These are phyloP conservation scores for Coelastrella sp. DNA, from an alignment of 139 green algal genomes.

Conservation along the genomic window DNA sequence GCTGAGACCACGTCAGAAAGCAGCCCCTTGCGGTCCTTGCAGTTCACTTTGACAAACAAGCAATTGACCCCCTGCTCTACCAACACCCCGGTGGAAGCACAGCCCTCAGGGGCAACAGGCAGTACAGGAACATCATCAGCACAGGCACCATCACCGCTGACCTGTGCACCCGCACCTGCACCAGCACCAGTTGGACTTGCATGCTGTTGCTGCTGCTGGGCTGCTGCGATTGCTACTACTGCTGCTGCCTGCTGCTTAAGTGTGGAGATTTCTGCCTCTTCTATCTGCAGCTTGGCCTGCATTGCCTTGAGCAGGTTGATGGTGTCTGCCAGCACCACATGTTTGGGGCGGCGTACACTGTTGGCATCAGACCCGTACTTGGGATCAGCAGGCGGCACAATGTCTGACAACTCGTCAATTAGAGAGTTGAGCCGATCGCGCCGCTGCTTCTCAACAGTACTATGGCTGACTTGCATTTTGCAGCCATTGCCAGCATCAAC, in stretches of 20 bases:
- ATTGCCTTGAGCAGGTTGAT: slow-evolving; percentile 68
- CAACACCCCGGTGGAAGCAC: slow-evolving; percentile 32
- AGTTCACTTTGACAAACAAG: slow-evolving; percentile 63
- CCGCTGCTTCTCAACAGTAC: slow-evolving; percentile 78
- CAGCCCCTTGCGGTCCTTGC: slow-evolving; percentile 68
- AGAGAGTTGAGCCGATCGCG: slow-evolving; percentile 77
- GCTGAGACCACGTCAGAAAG: slow-evolving; percentile 65
- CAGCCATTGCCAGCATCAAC: neutral
- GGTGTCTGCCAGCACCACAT: slow-evolving; percentile 72
- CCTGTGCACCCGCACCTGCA: neutral
- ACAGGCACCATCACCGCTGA: neutral
- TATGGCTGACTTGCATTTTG: slow-evolving; percentile 62
- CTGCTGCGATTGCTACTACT: slow-evolving; percentile 13
- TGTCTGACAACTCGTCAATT: slow-evolving; percentile 67
- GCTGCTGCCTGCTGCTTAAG: slow-evolving; percentile 43
- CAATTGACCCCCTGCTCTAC: slow-evolving; percentile 45
- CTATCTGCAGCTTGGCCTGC: slow-evolving; percentile 55
- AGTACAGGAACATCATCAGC: neutral
- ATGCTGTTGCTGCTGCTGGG: neutral
- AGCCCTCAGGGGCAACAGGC: neutral
- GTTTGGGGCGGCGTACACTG: slow-evolving; percentile 48
- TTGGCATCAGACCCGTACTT: slow-evolving; percentile 27
- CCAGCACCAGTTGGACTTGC: neutral
- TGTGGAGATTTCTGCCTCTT: slow-evolving; percentile 27
- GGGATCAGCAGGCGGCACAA: slow-evolving; percentile 47